Evolutionary conservation across 805 yeast species (phyloP), one percentile per base, ranked within the genome.

Genomic region (Metschnikowia aberdeeniae): DNA sequence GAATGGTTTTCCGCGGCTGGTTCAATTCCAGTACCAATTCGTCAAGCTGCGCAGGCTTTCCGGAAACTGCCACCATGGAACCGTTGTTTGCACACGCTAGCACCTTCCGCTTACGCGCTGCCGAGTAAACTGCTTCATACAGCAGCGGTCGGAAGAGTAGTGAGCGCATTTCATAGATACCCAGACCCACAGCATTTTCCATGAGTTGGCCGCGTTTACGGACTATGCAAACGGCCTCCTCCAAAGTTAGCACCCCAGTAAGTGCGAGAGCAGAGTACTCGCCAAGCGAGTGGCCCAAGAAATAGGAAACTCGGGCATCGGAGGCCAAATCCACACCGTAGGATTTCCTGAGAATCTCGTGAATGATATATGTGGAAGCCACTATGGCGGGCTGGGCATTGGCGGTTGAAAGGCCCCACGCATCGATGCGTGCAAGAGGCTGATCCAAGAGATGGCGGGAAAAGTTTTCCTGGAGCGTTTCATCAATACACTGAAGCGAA

Each of bases 351-450:
- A 55, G 30, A 1, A 55, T 34, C 26, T 46, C 36, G 11, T 34
- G 22, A 10, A 47, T 14, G 27, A 49, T 45, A 37, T 42, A 50
- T 4, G 77, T 66, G 4, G 77, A 59, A 2, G 74, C 63, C 27
- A 78, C 59, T 9, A 78, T 71, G 20, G 81, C 73, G 3, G 82
- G 82, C 63, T 78, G 84, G 19, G 81, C 81, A 53, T 73, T 64
- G 35, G 57, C 45, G 13, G 59, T 53, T 33, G 51, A 42, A n/a
- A 44, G 42, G 38, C 47, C 43, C 57, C 57, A 54, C 6, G 44
- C 10, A 22, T 51, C 56, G 22, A 49, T 37, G 26, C n/a, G n/a
- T 9, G 34, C 17, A 11, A 46, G 42, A 8, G 54, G 45, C 10
- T 14, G 32, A 19, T 40, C 49, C 20, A 52, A 34, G 14, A 55